Base-by-base conservation (phyloP, 2,329 filamentous ascomycete genomes). In the Exophiala xenobiotica region DNA sequence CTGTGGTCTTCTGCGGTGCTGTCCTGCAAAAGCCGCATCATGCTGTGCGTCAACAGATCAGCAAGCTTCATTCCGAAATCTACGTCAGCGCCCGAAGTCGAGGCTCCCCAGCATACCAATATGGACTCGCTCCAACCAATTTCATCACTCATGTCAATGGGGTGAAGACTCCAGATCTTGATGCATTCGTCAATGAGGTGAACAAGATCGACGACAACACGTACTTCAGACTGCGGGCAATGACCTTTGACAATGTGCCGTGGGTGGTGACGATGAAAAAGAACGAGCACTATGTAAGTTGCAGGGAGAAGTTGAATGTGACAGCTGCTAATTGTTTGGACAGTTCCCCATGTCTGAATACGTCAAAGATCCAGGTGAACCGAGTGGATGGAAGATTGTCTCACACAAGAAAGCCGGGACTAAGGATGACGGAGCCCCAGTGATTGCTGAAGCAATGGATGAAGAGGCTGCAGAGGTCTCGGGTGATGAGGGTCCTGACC, bases 261-360 rank as follows among this genome's bases (percentile, higher is more conserved):
- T 99, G 93, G 90, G 90, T 99, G n/a, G 89, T 95, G 31, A 99
- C 93, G 6, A 96, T 99, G 88, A 99, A 99, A 83, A 97, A 97
- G 81, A 96, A 96, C 63, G 92, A 99, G 67, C 93, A 99, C 71
- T 99, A 99, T 69, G 75, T 78, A 63, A 65, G 73, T 67, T 16
- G 19, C 26, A 22, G 38, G 26, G 35, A 12, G 12, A 20, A 19
- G 7, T 6, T 19, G n/a, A 27, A n/a, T 37, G 9, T 42, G 6
- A 44, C 43, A 31, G 31, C 12, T 46, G n/a, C 52, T 62, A 46
- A 61, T 54, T 20, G 26, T 35, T 11, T 18, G 6, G 29, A 26
- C 52, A 76, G 73, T 86, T 85, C 72, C 81, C 82, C 2, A 85
- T 83, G 54, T 79, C 83, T 23, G 82, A 85, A 67, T 85, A 83